Conservation (phyloP, 495 filamentous ascomycete genomes). For the Penicillium mononematosum region DNA sequence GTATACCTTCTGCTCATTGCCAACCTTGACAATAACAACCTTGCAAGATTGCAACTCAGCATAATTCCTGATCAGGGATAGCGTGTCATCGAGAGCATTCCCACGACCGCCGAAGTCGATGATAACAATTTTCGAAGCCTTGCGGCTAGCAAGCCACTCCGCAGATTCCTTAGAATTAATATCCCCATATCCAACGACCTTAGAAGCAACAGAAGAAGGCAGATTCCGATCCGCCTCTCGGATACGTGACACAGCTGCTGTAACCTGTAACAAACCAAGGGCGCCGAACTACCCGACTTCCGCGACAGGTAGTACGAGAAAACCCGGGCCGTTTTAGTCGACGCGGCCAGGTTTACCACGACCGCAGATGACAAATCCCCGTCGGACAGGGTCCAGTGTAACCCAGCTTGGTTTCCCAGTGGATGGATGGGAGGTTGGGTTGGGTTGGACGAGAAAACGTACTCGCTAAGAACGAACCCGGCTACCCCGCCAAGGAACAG, state of each 20-base stretch:
- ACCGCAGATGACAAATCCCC: conserved; percentile 43
- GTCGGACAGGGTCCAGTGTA: conserved; percentile 43
- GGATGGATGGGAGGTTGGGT: conserved; percentile 36
- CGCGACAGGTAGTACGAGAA: conserved; percentile 37
- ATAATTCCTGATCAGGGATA: conserved; percentile 23
- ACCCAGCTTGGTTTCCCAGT: conserved; percentile 16
- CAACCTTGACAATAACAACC: conserved; percentile 38
- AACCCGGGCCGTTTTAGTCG: conserved; percentile 49
- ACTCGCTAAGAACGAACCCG: conserved; percentile 46
- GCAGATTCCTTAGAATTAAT: conserved; percentile 7
- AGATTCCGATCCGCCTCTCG: conserved; percentile 32
- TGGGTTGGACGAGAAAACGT: conserved; percentile 41
- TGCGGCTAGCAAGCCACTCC: conserved; percentile 19
- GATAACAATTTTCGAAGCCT: conserved; percentile 44
- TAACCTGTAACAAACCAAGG: conserved; percentile 34
- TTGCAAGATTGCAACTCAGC: conserved; percentile 14
- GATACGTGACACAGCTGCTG: conserved; percentile 19
- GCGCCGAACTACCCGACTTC: conserved; percentile 9
- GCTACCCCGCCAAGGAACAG: conserved; percentile 46
- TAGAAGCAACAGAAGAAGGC: conserved; percentile 13
- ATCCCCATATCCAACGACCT: conserved; percentile 28
- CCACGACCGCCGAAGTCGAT: conserved; percentile 53
- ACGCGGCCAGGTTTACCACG: conserved; percentile 45
- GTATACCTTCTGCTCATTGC: conserved; percentile 40
- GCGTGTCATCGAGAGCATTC: conserved; percentile 36